Base-by-base conservation (phyloP, 2,329 filamentous ascomycete genomes). In the Dactylellina haptotyla region DNA sequence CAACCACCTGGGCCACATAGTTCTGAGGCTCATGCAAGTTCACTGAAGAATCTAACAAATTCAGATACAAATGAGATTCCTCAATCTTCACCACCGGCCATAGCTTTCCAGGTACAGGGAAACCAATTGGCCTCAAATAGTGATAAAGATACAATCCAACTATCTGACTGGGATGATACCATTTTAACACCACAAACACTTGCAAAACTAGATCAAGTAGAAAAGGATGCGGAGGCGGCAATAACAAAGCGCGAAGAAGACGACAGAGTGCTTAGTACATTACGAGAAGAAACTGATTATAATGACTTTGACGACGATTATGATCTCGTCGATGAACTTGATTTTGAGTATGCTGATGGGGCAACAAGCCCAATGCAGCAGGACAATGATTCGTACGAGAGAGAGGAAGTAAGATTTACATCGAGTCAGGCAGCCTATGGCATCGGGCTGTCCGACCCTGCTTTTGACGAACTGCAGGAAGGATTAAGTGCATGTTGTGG, bases 261-360 rank as follows among this genome's bases (percentile, higher is more conserved):
- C 34, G 69, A 73, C 20, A 61, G 61, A 30, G 41, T 65, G 20
- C 23, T 66, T 3, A 56, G 66, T 37, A 66, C 34, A 1, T 18
- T 66, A 23, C 48, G 69, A 41, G 46, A 62, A 20, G 53, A 73
- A 45, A 73, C 69, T 4, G 69, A 73, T 62, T 66, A 73, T 56
- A 73, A 73, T 30, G 61, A 65, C 20, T 61, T 66, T 62, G 69
- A 73, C 26, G 69, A 73, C 39, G 54, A 73, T 73, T 73, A 73
- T 45, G 61, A 73, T 48, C 45, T 73, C 4, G 46, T 57, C 14
- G 69, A 66, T 26, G 61, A 66, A 16, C 54, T 41, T 4, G 34
- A 18, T 10, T 73, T 73, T 62, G 69, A 73, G 23, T 73, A 66
- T 45, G 53, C 30, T n/a, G 54, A 73, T 26, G 59, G 43, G 16